Base-by-base conservation (phyloP, 257 asterid species). In the Eustoma russellianum region DNA sequence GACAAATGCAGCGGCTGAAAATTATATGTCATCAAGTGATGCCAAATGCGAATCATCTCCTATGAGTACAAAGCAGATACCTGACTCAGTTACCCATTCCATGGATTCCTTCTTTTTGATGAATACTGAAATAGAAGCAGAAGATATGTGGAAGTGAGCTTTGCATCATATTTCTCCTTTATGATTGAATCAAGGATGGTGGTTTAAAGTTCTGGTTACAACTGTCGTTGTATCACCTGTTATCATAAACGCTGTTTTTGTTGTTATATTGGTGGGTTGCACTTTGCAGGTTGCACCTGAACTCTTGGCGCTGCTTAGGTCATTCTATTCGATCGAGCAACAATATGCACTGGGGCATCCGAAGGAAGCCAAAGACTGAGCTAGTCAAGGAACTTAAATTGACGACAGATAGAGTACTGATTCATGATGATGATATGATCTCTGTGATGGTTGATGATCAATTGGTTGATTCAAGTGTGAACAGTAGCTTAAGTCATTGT, bases 361-460 rank as follows among this genome's bases (percentile, higher is more conserved):
- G 97, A 48, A 82, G 24, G 64, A 83, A 78, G 71, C 94, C 99
- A 43, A 92, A 81, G 76, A 74, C 76, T 16, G 74, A 76, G 53
- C 63, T 88, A 64, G 81, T 88, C 66, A 88, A 76, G 82, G 93
- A 88, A 75, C 80, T 92, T 48, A 92, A 85, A 82, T 97, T 92
- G 53, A 70, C 81, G 48, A 54, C 76, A 18, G 76, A 66, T 57
- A 79, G 72, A 70, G 94, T 79, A 62, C 50, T 57, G 48, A 52
- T 66, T 59, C 58, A 50, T 66, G 85, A 80, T 34, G 88, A 73
- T 41, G 90, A 82, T 40, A 44, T 69, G 58, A 74, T 38, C 54
- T 48, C 57, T 11, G 90, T 79, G 62, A 80, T 76, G 56, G 61
- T 68, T 64, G 72, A 57, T 70, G 91, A 69, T 76, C 79, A 70